Base-by-base conservation (phyloP, 306 rosid genomes). In the Quercus rubra region DNA sequence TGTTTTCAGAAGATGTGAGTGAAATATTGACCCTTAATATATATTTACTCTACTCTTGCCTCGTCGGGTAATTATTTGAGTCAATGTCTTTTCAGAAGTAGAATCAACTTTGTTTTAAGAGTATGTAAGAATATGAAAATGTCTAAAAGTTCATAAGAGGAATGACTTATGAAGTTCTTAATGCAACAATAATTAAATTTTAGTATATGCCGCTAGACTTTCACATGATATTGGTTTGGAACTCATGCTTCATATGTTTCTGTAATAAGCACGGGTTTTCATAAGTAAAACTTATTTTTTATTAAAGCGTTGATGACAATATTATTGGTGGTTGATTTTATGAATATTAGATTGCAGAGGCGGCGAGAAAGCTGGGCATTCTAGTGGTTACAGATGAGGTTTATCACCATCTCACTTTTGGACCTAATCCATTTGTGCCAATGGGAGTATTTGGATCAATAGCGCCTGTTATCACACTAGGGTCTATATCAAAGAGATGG, bases 401-500 rank as follows among this genome's bases (percentile, higher is more conserved):
- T 68, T 88, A 85, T 77, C 87, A 54, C 59, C 80, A 59, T 63
- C 73, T 80, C 15, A n/a, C 70, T 57, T 85, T 88, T 75, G 91
- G 91, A 43, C 67, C 21, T 0, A 83, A 78, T 25, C 82, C 88
- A 15, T 87, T 84, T 81, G 84, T 87, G 25, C 84, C 90, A 0
- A 87, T 87, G 90, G 89, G 75, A 10, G 63, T 15, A 72, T 85
- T 83, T 81, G 89, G 85, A 58, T 83, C 87, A 6, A 33, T 78
- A 73, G 87, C 49, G 7, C 91, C 91, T 2, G 87, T 88, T 43
- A 27, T 88, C 12, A 88, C 91, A 25, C 83, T 88, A 8, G 89
- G 91, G 38, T 85, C 89, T 73, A 57, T 88, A 35, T 88, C 91
- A 25, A 85, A 85, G 89, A 80, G 82, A 62, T 88, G 82, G 84